These are phyloP conservation scores for Aspergillus fumigatus DNA, from an alignment of 2,329 filamentous ascomycete species.

Conservation along the genomic window DNA sequence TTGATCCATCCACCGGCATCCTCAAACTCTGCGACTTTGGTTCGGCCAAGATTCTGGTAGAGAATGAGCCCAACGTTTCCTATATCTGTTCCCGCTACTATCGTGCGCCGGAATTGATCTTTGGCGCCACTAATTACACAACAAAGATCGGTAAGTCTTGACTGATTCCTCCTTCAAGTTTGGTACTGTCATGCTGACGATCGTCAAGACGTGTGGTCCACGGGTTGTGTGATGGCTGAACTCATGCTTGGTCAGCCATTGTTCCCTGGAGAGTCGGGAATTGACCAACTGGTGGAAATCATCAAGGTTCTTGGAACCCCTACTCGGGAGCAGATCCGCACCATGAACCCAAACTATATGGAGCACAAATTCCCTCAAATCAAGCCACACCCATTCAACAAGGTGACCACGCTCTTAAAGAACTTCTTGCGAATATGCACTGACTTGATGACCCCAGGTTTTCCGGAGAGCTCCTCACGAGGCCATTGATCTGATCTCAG, in stretches of 20 bases:
- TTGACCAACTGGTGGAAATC: conserved; percentile 97
- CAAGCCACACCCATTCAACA: conserved; percentile 98
- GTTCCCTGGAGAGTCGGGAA: conserved; percentile 96
- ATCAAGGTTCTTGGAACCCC: conserved; percentile 98
- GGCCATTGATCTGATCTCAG: conserved; percentile 91
- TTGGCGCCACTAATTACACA: conserved; percentile 98
- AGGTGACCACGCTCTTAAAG: conserved; percentile 47
- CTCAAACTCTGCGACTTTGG: conserved; percentile 98
- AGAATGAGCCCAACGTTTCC: conserved; percentile 98
- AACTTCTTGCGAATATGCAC: conserved; percentile 6
- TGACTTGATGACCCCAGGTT: conserved; percentile 51
- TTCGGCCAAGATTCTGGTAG: conserved; percentile 95
- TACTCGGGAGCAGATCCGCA: conserved; percentile 95
- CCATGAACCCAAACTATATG: conserved; percentile 99
- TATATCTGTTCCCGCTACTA: conserved; percentile 99
- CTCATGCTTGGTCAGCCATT: conserved; percentile 97
- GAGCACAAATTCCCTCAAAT: conserved; percentile 99
- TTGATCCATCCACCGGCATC: conserved; percentile 86
- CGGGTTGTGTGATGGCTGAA: conserved; percentile 98
- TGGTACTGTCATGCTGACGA: conserved; percentile 7
- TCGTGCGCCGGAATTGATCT: conserved; percentile 94
- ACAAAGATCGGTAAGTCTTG: conserved; percentile 84
- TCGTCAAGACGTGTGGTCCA: conserved; percentile 89
- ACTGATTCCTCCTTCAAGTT: not conserved
- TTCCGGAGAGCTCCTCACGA: conserved; percentile 93